phyloP scores from a whole-genome alignment of 352 stramenopile species.

The Phytophthora pistaciae region DNA sequence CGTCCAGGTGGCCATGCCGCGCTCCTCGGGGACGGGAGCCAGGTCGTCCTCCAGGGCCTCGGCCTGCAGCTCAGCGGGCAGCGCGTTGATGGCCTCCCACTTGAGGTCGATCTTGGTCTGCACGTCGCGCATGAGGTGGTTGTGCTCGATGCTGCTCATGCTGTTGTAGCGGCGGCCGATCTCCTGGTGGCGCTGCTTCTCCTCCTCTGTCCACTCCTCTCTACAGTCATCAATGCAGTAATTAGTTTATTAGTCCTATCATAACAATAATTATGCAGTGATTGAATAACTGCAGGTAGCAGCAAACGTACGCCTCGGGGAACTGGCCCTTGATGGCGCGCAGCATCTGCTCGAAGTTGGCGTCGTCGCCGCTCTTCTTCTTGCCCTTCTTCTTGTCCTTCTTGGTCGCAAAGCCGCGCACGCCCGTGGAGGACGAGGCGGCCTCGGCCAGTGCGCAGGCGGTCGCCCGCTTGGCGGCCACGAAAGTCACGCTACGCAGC shows the following conservation, averaged over 20 bases:
- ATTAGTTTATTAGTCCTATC: neutral
- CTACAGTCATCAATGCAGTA: slow-evolving; percentile 32
- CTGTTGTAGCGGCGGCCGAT: slow-evolving; percentile 85
- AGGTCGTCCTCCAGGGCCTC: slow-evolving; percentile 83
- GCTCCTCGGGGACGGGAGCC: slow-evolving; percentile 66
- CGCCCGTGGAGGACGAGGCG: slow-evolving; percentile 10
- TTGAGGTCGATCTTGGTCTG: slow-evolving; percentile 94
- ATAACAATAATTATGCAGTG: neutral
- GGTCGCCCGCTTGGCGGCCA: slow-evolving; percentile 36
- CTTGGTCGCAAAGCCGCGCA: slow-evolving; percentile 61
- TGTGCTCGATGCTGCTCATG: slow-evolving; percentile 87
- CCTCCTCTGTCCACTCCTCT: slow-evolving; percentile 83
- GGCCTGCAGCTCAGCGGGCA: slow-evolving; percentile 80
- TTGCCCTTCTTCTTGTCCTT: slow-evolving; percentile 67
- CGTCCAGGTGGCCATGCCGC: slow-evolving; percentile 87
- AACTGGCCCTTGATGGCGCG: slow-evolving; percentile 83
- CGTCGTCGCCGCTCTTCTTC: slow-evolving; percentile 64
- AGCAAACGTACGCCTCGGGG: slow-evolving; percentile 64
- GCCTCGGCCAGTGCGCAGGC: slow-evolving; percentile 24
- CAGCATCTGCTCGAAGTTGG: slow-evolving; percentile 90
- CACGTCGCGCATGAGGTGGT: slow-evolving; percentile 89
- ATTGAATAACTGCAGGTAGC: neutral
- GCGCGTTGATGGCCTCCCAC: slow-evolving; percentile 90
- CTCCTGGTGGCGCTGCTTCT: slow-evolving; percentile 79
- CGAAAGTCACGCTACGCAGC: slow-evolving; percentile 36